These are phyloP conservation scores for Grigorovia humatica DNA, from an alignment of 805 yeast genomes.

Conservation along the genomic window DNA sequence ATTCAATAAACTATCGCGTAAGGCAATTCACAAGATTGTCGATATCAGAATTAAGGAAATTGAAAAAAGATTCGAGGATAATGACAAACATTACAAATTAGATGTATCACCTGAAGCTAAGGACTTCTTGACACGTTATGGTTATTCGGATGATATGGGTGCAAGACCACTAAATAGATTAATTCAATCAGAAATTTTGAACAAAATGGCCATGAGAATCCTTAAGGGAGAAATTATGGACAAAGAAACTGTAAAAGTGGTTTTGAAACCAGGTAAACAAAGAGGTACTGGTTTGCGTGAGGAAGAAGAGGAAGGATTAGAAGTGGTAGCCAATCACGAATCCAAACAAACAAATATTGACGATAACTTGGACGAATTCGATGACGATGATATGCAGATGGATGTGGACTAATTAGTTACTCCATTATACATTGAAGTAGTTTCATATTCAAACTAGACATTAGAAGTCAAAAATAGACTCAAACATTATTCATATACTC, in stretches of 20 bases:
- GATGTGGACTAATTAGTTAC: conserved; percentile 7
- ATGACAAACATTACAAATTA: conserved; percentile 68
- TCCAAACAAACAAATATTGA: conserved; percentile 47
- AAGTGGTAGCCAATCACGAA: conserved; percentile 81
- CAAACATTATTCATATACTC: too few relatives aligned
- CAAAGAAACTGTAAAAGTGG: conserved; percentile 73
- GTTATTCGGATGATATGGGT: conserved; percentile 89
- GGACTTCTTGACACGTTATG: conserved; percentile 72
- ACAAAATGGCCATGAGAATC: conserved; percentile 79
- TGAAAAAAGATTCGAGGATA: conserved; percentile 72
- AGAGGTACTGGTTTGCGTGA: conserved; percentile 11
- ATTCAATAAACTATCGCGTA: conserved; percentile 84
- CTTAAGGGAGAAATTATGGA: conserved; percentile 80
- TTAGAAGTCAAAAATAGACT: too few relatives aligned
- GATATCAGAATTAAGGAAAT: conserved; percentile 76
- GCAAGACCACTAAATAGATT: conserved; percentile 93
- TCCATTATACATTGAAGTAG: too few relatives aligned
- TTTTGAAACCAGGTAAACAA: conserved; percentile 28
- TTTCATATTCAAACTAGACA: too few relatives aligned
- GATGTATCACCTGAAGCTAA: conserved; percentile 67
- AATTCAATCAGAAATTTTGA: conserved; percentile 80
- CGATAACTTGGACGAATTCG: conserved; percentile 34
- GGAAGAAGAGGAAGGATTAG: conserved; percentile 47
- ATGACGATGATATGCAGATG: conserved; percentile 14
- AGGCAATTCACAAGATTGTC: conserved; percentile 88